Evolutionary conservation across 257 asterid genomes (phyloP).

Genomic region (Gentiana straminea): DNA sequence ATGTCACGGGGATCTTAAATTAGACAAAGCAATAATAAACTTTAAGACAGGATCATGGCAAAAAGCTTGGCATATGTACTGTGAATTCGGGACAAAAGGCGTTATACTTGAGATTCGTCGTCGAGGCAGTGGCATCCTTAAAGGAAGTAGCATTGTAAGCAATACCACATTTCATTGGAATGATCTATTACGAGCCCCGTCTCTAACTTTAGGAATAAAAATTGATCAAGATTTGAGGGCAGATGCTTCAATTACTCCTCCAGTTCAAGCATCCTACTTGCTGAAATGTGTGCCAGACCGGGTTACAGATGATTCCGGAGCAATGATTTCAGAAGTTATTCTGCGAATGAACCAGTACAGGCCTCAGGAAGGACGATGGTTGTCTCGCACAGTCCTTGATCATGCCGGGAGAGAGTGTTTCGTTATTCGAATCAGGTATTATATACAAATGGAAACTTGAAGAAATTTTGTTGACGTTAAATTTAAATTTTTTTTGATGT

Average conservation of each 20-base stretch:
- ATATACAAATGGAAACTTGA: not conserved
- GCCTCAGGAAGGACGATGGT: conserved; percentile 93
- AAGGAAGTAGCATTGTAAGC: conserved; percentile 38
- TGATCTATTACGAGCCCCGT: conserved; percentile 65
- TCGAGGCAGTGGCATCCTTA: conserved; percentile 47
- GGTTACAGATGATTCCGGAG: conserved; percentile 87
- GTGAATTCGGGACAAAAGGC: conserved; percentile 87
- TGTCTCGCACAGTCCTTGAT: conserved; percentile 81
- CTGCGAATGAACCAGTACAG: conserved; percentile 67
- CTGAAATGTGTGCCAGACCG: conserved; percentile 83
- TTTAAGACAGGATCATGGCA: conserved; percentile 48
- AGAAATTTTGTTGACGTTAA: no score
- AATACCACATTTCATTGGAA: conserved; percentile 58
- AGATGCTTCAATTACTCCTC: conserved; percentile 78
- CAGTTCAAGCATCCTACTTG: conserved; percentile 76
- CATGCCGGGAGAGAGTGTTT: conserved; percentile 93
- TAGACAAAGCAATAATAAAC: conserved; percentile 38
- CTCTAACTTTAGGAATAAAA: conserved; percentile 48
- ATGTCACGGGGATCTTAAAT: conserved; percentile 68
- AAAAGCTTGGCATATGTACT: conserved; percentile 65
- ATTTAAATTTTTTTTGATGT: no score
- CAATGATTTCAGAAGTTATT: conserved; percentile 87
- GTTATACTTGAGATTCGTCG: conserved; percentile 50
- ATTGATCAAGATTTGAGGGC: conserved; percentile 30
- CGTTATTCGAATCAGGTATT: conserved; percentile 70